These are phyloP conservation scores for Tylopilus sp. DNA, from an alignment of 768 basidiomycete genomes.

Conservation along the genomic window DNA sequence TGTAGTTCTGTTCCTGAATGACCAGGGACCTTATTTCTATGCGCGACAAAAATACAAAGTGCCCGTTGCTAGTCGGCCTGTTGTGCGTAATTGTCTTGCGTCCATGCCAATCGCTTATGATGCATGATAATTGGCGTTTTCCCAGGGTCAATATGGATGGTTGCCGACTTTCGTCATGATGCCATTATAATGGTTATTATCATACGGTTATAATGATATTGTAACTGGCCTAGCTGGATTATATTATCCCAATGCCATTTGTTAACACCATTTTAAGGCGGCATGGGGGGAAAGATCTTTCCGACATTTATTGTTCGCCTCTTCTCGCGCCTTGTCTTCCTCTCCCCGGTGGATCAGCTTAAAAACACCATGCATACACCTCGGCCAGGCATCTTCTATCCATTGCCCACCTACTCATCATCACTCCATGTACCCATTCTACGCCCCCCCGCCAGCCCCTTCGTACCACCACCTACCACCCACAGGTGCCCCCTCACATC, in stretches of 20 bases:
- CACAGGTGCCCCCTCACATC: background rate
- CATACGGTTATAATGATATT: too few species aligned
- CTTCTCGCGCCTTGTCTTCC: background rate
- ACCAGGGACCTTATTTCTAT: background rate
- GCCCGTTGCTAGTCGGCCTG: too few species aligned
- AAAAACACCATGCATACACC: background rate
- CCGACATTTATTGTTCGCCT: background rate
- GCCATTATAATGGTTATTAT: too few species aligned
- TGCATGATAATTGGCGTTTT: too few species aligned
- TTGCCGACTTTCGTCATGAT: background rate
- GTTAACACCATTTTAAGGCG: too few species aligned
- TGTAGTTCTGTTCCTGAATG: too few species aligned
- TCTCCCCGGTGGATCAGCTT: conserved; percentile 2
- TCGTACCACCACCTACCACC: conserved; percentile 1
- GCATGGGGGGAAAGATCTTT: too few species aligned
- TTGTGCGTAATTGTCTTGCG: background rate
- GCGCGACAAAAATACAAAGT: conserved; percentile 5
- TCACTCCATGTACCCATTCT: conserved; percentile 3
- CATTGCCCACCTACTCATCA: background rate
- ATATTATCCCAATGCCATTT: too few species aligned
- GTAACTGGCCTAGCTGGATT: too few species aligned
- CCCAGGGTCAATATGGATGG: too few species aligned
- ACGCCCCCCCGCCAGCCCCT: background rate
- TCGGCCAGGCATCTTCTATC: background rate
- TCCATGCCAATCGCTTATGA: background rate